Evolutionary conservation across 495 filamentous ascomycete genomes (phyloP).

Genomic region (Podospora conica): DNA sequence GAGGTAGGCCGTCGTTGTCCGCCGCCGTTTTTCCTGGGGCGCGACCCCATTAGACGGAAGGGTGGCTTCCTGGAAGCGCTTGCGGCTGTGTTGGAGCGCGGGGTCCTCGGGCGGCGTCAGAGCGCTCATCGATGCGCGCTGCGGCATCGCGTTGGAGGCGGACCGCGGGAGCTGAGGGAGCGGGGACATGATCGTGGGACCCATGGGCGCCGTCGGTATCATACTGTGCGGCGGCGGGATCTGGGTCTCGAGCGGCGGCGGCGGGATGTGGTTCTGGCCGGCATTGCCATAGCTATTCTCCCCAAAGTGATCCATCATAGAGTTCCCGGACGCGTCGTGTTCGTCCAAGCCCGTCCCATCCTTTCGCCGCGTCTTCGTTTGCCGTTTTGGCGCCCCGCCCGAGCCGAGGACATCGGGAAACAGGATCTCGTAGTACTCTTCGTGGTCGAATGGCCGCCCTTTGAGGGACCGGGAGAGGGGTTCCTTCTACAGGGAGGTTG

Average conservation of each 20-base stretch:
- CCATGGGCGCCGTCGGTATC: conserved; percentile 5
- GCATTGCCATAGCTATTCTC: conserved; percentile 21
- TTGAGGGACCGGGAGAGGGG: conserved; percentile 42
- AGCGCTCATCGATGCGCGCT: conserved; percentile 31
- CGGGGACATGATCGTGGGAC: conserved; percentile 14
- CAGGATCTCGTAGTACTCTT: conserved; percentile 46
- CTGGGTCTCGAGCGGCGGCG: conserved; percentile 18
- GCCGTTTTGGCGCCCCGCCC: conserved; percentile 44
- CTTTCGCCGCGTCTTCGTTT: conserved; percentile 42
- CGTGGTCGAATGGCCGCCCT: conserved; percentile 45
- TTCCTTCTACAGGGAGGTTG: conserved; percentile 33
- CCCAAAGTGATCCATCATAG: conserved; percentile 29
- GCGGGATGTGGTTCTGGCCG: conserved; percentile 20
- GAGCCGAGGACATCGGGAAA: conserved; percentile 47
- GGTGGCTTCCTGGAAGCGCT: conserved; percentile 22
- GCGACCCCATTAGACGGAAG: neutral
- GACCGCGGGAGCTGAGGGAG: conserved; percentile 20
- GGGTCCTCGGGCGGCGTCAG: conserved; percentile 47
- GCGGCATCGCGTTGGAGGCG: conserved; percentile 25
- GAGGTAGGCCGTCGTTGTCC: conserved; percentile 21
- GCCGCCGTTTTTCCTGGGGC: conserved; percentile 37
- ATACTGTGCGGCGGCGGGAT: conserved; percentile 14
- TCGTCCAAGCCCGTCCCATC: conserved; percentile 25
- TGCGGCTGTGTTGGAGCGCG: conserved; percentile 26
- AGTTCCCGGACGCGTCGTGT: conserved; percentile 25